Evolutionary conservation across 202 grass and related monocot genomes (phyloP).

Genomic region (Zoysia matrella): DNA sequence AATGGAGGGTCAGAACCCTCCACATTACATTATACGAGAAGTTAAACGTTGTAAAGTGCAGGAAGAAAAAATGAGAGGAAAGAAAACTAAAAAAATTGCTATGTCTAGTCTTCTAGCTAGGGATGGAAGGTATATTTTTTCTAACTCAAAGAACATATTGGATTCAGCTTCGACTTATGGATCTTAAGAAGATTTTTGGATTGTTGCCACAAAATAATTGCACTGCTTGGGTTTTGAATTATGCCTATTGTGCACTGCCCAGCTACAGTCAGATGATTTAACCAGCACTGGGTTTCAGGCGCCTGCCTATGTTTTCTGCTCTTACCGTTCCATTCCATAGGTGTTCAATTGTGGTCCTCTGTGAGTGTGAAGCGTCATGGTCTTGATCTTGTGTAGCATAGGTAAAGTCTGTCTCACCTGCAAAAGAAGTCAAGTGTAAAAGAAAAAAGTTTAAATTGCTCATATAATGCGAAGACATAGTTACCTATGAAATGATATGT

Average conservation of each 20-base stretch:
- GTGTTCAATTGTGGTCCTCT: too few species aligned
- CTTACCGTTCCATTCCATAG: too few species aligned
- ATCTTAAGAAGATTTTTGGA: neutral
- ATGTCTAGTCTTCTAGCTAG: neutral
- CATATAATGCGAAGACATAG: too few species aligned
- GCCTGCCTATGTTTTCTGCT: too few species aligned
- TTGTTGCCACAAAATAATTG: neutral
- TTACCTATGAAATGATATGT: too few species aligned
- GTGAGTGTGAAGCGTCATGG: too few species aligned
- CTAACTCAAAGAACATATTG: conserved; percentile 4
- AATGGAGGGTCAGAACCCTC: too few species aligned
- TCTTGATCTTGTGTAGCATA: too few species aligned
- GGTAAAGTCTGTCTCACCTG: too few species aligned
- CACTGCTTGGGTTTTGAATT: neutral
- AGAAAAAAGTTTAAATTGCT: too few species aligned
- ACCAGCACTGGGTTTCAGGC: neutral
- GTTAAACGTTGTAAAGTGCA: neutral
- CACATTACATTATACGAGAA: neutral
- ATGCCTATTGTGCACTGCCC: neutral
- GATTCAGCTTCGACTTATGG: conserved; percentile 16
- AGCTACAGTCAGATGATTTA: neutral
- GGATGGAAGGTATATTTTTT: conserved; percentile 9
- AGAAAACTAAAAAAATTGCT: neutral
- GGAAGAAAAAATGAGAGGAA: neutral
- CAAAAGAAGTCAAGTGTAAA: too few species aligned